phyloP scores from a whole-genome alignment of 2,329 filamentous ascomycete genomes.

The Colletotrichum sp. region DNA sequence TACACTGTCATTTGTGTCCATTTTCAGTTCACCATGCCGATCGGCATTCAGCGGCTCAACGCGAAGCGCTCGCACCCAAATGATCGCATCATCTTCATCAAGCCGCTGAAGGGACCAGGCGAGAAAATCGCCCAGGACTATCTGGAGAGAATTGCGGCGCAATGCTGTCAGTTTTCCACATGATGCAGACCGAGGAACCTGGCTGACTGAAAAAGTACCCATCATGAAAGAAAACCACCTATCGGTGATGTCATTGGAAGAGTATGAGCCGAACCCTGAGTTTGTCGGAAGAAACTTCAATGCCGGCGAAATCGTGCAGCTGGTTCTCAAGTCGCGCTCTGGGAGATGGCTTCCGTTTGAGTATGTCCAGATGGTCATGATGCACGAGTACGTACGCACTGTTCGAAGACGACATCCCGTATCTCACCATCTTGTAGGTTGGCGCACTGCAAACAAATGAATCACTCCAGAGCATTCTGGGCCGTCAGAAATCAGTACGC shows the following conservation, averaged over 20 bases:
- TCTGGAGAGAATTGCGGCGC: conserved; percentile 78
- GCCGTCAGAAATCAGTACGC: conserved; percentile 76
- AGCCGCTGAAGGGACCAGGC: conserved; percentile 71
- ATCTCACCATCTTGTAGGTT: conserved; percentile 48
- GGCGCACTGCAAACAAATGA: conserved; percentile 91
- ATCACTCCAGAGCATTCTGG: conserved; percentile 85
- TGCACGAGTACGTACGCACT: conserved; percentile 68
- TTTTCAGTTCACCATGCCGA: conserved; percentile 64
- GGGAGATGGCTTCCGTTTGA: conserved; percentile 80
- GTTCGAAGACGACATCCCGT: background rate
- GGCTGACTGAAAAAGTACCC: conserved; percentile 53
- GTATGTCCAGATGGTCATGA: conserved; percentile 94
- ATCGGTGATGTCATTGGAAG: conserved; percentile 74
- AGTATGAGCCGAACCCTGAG: conserved; percentile 80
- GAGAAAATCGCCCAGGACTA: conserved; percentile 71
- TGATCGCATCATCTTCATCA: conserved; percentile 83
- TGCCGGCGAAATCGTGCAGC: conserved; percentile 83
- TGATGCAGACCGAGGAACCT: no score
- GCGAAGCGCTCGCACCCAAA: conserved; percentile 78
- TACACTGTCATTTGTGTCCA: accelerated
- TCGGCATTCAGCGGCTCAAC: conserved; percentile 82
- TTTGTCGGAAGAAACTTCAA: conserved; percentile 93
- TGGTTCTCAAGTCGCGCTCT: conserved; percentile 74
- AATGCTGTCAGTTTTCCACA: conserved; percentile 62
- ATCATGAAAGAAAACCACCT: conserved; percentile 72